Evolutionary conservation across 192 early-diverging fungal species (phyloP).

Genomic region (Tieghemiomyces parasiticus): DNA sequence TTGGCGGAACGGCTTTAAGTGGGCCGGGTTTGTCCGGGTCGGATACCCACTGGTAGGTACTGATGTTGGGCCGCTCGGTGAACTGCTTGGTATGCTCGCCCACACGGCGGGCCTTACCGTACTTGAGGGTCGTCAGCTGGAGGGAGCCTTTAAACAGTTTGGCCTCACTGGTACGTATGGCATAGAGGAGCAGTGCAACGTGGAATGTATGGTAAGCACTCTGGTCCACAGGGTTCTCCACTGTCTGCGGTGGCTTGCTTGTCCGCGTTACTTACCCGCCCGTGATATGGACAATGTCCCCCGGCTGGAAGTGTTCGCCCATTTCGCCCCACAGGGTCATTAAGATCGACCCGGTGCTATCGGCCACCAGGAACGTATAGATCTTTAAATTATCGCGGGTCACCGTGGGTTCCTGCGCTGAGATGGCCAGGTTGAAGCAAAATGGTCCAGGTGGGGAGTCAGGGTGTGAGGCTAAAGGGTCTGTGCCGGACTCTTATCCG

Average conservation of each 20-base stretch:
- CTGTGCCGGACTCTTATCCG: too few relatives aligned
- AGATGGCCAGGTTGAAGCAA: background rate
- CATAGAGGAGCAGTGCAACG: too few relatives aligned
- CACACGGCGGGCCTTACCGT: conserved; percentile 36
- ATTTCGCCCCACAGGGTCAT: conserved; percentile 39
- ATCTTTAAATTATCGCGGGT: conserved; percentile 35
- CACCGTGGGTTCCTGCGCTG: conserved; percentile 20
- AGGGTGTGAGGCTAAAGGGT: too few relatives aligned
- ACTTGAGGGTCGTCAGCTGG: conserved; percentile 30
- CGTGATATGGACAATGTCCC: conserved; percentile 42
- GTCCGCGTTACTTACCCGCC: conserved; percentile 13
- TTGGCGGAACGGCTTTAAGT: background rate
- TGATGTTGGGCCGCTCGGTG: conserved; percentile 27
- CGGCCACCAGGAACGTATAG: conserved; percentile 43
- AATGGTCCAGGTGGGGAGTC: too few relatives aligned
- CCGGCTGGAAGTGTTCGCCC: conserved; percentile 30
- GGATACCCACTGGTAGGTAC: conserved; percentile 28
- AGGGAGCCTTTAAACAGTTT: conserved; percentile 37
- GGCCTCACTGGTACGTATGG: conserved; percentile 29
- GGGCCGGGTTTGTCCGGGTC: conserved; percentile 14
- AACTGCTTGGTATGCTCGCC: conserved; percentile 35
- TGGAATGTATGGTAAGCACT: too few relatives aligned
- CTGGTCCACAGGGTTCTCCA: too few relatives aligned
- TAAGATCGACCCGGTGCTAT: conserved; percentile 37
- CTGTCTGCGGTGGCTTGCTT: too few relatives aligned